phyloP scores from a whole-genome alignment of 2,329 filamentous ascomycete species.

The Colletotrichum kahawae region DNA sequence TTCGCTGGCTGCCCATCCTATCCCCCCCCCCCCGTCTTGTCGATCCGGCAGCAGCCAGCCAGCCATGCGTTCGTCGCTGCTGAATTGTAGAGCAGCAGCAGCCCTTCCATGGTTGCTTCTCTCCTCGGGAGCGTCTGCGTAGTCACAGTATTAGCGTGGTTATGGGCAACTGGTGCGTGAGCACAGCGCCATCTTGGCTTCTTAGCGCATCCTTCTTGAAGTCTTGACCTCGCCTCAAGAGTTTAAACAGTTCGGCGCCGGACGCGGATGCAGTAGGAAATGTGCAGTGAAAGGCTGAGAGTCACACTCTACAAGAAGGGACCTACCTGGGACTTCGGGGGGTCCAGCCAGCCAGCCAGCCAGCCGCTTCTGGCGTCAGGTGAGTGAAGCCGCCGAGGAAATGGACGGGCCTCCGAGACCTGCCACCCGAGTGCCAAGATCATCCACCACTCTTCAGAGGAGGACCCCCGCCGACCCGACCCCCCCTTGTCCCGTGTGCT shows the following conservation, averaged over 20 bases:
- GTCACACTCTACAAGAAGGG: not conserved
- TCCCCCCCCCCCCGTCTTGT: not conserved
- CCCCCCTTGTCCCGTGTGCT: not conserved
- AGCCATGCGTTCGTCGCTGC: not conserved
- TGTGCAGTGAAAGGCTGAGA: not conserved
- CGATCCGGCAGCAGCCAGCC: conserved; percentile 18
- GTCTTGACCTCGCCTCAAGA: not conserved
- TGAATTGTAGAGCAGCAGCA: not conserved
- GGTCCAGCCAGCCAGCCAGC: not conserved
- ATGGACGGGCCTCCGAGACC: not conserved
- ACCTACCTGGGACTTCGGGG: not conserved
- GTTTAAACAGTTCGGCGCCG: not conserved
- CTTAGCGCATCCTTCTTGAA: not conserved
- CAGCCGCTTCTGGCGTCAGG: conserved; percentile 1
- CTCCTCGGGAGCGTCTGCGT: not conserved
- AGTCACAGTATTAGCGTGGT: not conserved
- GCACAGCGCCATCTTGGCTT: not conserved
- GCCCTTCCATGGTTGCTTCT: not conserved
- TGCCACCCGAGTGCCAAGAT: not conserved
- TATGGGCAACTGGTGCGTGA: not conserved
- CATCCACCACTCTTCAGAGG: not conserved
- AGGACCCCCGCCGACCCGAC: not conserved
- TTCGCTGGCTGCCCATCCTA: not conserved
- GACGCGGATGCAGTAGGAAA: not conserved
- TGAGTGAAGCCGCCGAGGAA: not conserved